phyloP scores from a whole-genome alignment of 2,329 filamentous ascomycete species.

The Pestalotiopsis sp. region DNA sequence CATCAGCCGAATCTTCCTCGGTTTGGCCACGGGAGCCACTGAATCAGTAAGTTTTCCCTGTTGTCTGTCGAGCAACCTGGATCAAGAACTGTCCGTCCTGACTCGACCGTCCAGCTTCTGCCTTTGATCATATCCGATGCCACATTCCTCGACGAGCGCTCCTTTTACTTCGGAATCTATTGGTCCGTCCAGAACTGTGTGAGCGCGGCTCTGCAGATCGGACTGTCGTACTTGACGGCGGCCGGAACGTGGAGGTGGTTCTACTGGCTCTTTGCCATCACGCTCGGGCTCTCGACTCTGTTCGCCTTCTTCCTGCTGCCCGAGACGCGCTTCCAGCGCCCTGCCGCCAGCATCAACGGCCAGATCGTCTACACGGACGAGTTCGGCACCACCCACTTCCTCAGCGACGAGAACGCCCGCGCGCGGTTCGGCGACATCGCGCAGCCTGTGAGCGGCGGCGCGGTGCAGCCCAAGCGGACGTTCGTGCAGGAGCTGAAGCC shows the following conservation, averaged over 20 bases:
- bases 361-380: constrained; percentile 40
- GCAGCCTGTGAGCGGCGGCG: background rate
- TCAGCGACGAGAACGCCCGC: constrained; percentile 33
- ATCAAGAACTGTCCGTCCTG: background rate
- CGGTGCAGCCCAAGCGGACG: constrained; percentile 2
- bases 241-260: constrained; percentile 43
- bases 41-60: constrained; percentile 28
- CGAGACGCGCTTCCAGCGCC: constrained; percentile 41
- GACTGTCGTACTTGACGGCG: constrained; percentile 36
- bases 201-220: constrained; percentile 34
- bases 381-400: constrained; percentile 37
- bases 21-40: constrained; percentile 39
- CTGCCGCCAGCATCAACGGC: constrained; percentile 34
- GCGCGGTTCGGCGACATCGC: constrained; percentile 18
- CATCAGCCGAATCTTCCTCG: constrained; percentile 37
- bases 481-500: constrained; percentile 34
- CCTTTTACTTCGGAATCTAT: constrained; percentile 38
- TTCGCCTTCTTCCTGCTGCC: constrained; percentile 40
- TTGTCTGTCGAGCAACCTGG: background rate
- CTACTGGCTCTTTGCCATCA: constrained; percentile 41
- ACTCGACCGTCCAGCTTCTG: constrained; percentile 26
- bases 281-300: constrained; percentile 36
- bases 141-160: constrained; percentile 42
- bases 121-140: constrained; percentile 41
- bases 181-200: constrained; percentile 41